Evolutionary conservation across 2,329 filamentous ascomycete species (phyloP).

Genomic region (Exophiala sp.): DNA sequence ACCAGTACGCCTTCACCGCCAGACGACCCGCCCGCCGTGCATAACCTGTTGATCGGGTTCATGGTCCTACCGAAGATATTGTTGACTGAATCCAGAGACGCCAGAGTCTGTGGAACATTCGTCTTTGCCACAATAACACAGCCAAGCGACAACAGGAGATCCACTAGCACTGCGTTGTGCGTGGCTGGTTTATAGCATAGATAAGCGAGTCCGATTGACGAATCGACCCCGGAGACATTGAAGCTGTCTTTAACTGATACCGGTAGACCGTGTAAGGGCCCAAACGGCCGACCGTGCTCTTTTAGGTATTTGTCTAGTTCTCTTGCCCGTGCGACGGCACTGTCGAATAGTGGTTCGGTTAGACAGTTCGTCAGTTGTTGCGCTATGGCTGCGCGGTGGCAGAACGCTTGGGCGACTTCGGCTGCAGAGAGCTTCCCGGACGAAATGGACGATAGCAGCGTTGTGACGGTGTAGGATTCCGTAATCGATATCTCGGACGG

Average conservation of each 20-base stretch:
- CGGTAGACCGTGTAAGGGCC: slow-evolving; percentile 39
- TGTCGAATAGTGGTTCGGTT: slow-evolving; percentile 36
- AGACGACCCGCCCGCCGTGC: slow-evolving; percentile 59
- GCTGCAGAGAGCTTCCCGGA: slow-evolving; percentile 35
- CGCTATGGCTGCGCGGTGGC: slow-evolving; percentile 39
- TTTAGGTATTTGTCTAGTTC: slow-evolving; percentile 35
- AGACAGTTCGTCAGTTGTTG: slow-evolving; percentile 34
- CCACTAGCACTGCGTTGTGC: slow-evolving; percentile 53
- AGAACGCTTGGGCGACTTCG: slow-evolving; percentile 51
- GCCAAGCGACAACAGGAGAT: slow-evolving; percentile 54
- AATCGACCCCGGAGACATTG: slow-evolving; percentile 46
- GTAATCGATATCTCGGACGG: slow-evolving; percentile 52
- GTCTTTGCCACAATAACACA: slow-evolving; percentile 66
- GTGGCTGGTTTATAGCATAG: slow-evolving; percentile 55
- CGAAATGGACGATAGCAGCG: slow-evolving; percentile 35
- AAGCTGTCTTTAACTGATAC: slow-evolving; percentile 35
- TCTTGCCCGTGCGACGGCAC: slow-evolving; percentile 36
- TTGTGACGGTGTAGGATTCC: slow-evolving; percentile 45
- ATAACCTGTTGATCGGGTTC: slow-evolving; percentile 43
- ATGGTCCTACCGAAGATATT: slow-evolving; percentile 38
- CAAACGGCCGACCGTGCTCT: slow-evolving; percentile 31
- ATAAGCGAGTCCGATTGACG: slow-evolving; percentile 53
- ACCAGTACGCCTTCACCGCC: slow-evolving; percentile 60
- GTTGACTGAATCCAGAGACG: slow-evolving; percentile 54
- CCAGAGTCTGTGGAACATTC: slow-evolving; percentile 57